Base-by-base conservation (phyloP, 306 rosid species). In the Carpinus viminea region DNA sequence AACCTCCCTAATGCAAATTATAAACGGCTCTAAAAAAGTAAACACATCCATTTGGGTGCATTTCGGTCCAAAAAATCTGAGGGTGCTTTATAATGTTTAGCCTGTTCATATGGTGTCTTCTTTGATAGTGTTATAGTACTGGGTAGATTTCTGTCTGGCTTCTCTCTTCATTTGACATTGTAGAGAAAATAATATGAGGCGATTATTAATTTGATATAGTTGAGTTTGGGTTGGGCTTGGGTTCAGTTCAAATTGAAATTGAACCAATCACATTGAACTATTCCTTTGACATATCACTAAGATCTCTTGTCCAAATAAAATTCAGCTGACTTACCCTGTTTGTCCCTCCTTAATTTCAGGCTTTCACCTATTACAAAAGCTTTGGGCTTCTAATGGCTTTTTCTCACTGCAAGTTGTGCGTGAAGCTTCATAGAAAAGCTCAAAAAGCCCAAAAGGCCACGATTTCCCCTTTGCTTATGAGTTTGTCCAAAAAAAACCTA, bases 361-460 rank as follows among this genome's bases (percentile, higher is more conserved):
- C 45, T 5, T 41, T 41, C 6, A 6, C 6, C 10, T 47, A 12
- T 7, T 48, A 48, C 52, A 48, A 12, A 48, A 48, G 52, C 52
- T 48, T 48, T 48, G 2, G 12, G 52, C 51, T 47, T 47, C 51
- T 47, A 1, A 8, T 47, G 51, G 52, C 5, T 75, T 80, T 79
- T 79, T 81, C 48, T 41, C 60, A 83, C 2, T 16, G 36, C 52
- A 17, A 76, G 74, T 47, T 79, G 71, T 8, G 84, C n/a, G n/a
- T n/a, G n/a, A 70, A 36, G 84, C 81, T 46, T 83, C 78, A 64
- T 54, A 83, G 75, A 83, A 68, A 83, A 76, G 51, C 84, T 72
- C 78, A 79, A n/a, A 61, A 79, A 21, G 15, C 78, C 83, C 16
- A 71, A 53, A 16, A 43, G 28, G 20, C 74, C 47, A 28, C 26